A percentile compares a stretch with the other conserved stretches of the same genome.
Conservation (phyloP, 768 basidiomycete species). For the Amanita muscaria region DNA sequence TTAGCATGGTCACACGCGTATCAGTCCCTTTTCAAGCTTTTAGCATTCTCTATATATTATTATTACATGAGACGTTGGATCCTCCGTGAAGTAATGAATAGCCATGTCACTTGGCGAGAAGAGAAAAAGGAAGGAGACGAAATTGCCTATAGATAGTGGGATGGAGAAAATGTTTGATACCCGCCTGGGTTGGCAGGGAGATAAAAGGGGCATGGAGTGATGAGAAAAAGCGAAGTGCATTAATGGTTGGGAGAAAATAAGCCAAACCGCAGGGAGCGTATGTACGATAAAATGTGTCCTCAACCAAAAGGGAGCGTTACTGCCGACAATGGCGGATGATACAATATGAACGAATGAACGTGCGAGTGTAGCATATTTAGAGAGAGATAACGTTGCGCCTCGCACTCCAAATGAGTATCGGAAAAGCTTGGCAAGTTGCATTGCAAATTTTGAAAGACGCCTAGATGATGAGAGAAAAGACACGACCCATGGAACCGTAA, state of each 20-base stretch:
- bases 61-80: constrained; percentile 34
- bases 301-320: constrained; percentile 5
- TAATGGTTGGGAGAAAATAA: constrained; percentile 2
- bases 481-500: constrained; percentile 4
- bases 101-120: constrained; percentile 23
- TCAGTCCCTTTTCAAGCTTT: constrained; percentile 10
- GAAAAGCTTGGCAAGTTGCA: neutral
- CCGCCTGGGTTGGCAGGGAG: neutral
- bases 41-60: constrained; percentile 33
- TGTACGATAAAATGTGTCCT: constrained; percentile 4
- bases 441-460: constrained; percentile 5
- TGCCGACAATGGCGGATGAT: constrained; percentile 11
- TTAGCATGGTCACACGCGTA: no score
- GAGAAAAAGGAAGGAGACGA: constrained; percentile 29
- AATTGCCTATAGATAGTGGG: constrained; percentile 7
- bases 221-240: constrained; percentile 1
- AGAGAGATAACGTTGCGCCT: constrained; percentile 3
- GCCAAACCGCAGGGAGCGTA: constrained; percentile 7
- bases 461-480: constrained; percentile 2
- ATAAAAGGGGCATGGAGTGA: constrained; percentile 2
- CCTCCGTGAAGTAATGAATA: constrained; percentile 26
- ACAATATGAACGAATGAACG: constrained; percentile 11
- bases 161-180: neutral
- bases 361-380: constrained; percentile 6
- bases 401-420: neutral